Percentiles rank a stretch among this genome's conserved stretches.
phyloP scores from a whole-genome alignment of 805 yeast species.

The Suhomyces pyralidae region DNA sequence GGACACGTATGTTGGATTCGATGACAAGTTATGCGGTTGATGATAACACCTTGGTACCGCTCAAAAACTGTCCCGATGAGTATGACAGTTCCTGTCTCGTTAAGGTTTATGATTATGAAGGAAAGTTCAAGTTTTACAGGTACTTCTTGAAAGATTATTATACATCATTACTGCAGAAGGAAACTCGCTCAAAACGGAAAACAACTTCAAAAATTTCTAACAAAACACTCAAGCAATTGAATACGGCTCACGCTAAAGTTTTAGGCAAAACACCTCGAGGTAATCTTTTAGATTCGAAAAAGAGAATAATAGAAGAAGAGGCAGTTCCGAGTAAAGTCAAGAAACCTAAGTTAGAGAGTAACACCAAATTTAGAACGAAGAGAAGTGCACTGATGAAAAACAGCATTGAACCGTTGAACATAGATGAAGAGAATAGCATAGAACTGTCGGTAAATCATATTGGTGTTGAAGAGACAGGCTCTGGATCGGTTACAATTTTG shows the following conservation, averaged over 20 bases:
- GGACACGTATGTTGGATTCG: conserved; percentile 49
- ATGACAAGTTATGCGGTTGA: conserved; percentile 40
- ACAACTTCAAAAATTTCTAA: neutral
- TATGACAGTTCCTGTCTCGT: conserved; percentile 37
- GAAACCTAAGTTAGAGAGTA: neutral
- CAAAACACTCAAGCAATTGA: conserved; percentile 13
- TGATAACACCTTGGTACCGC: conserved; percentile 10
- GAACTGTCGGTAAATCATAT: neutral
- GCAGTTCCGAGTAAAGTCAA: neutral
- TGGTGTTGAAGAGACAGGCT: neutral
- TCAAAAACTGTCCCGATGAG: conserved; percentile 25
- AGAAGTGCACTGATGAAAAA: neutral
- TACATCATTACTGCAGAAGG: conserved; percentile 3
- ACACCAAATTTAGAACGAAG: neutral
- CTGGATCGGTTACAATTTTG: neutral
- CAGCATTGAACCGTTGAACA: neutral
- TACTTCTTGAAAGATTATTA: conserved; percentile 33
- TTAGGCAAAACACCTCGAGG: conserved; percentile 27
- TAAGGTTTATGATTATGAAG: conserved; percentile 67
- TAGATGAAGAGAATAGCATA: too few species aligned
- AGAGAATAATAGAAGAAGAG: neutral
- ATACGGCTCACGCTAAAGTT: conserved; percentile 14
- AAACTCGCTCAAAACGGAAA: conserved; percentile 9
- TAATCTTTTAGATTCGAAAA: conserved; percentile 9
- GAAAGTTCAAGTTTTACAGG: conserved; percentile 69